A percentile compares a stretch with the other conserved stretches of the same genome.
phyloP scores from a whole-genome alignment of 805 yeast genomes.

The Saccharomyces kudriavzevii region DNA sequence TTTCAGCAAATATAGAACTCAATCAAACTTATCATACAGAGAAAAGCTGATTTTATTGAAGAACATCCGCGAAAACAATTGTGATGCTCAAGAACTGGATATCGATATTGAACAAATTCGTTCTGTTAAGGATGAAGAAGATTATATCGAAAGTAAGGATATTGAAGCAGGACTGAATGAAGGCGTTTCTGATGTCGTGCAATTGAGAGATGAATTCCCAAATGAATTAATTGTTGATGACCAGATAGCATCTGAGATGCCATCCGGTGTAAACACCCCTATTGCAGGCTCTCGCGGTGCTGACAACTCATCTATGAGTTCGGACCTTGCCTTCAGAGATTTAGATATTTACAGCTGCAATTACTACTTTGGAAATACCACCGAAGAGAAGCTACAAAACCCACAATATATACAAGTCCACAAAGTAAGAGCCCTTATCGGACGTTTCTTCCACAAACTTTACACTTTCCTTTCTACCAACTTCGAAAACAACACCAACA shows the following conservation, averaged over 20 bases:
- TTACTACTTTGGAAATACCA: slow-evolving; percentile 54
- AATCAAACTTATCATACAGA: slow-evolving; percentile 7
- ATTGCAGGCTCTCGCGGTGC: slow-evolving; percentile 25
- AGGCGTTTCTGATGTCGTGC: slow-evolving; percentile 13
- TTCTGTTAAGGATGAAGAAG: slow-evolving; percentile 25
- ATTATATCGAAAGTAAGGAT: slow-evolving; percentile 18
- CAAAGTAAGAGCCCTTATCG: slow-evolving; percentile 49
- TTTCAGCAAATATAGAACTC: slow-evolving; percentile 33
- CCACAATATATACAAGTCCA: slow-evolving; percentile 49
- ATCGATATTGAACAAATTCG: slow-evolving; percentile 32
- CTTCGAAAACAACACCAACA: slow-evolving; percentile 54
- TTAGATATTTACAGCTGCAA: slow-evolving; percentile 54
- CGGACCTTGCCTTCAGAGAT: slow-evolving; percentile 50
- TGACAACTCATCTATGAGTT: slow-evolving; percentile 40
- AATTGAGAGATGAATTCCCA: slow-evolving; percentile 9
- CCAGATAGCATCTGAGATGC: slow-evolving; percentile 36
- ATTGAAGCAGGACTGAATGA: slow-evolving; percentile 11
- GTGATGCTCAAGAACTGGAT: slow-evolving; percentile 31
- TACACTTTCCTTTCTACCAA: slow-evolving; percentile 39
- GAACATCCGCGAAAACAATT: slow-evolving; percentile 30
- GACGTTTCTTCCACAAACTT: slow-evolving; percentile 54
- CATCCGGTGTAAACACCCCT: slow-evolving; percentile 29
- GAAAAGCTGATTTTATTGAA: slow-evolving; percentile 29
- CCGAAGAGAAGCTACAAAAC: slow-evolving; percentile 36
- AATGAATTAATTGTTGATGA: slow-evolving; percentile 33